Percentiles rank a stretch among this genome's conserved stretches.
Evolutionary conservation across 129 eudicot species (phyloP).

Genomic region (Helianthus annuus): DNA sequence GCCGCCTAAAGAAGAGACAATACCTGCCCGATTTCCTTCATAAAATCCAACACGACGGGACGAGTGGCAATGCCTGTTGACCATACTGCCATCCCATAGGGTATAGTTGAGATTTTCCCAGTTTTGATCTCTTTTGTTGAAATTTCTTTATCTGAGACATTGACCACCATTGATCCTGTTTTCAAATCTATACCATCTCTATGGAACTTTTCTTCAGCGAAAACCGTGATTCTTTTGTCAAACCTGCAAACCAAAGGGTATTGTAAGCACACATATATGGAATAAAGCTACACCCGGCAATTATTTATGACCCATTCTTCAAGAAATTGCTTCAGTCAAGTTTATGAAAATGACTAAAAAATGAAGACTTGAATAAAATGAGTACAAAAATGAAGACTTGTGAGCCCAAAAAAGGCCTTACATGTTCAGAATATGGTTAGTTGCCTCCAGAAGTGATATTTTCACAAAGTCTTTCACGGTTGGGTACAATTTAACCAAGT

Average conservation of each 20-base stretch:
- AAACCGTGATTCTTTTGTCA: constrained; percentile 85
- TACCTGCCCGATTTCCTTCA: constrained; percentile 94
- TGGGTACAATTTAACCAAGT: constrained; percentile 75
- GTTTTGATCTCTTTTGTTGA: constrained; percentile 71
- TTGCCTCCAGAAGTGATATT: constrained; percentile 82
- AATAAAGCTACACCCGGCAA: neutral
- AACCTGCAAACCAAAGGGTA: constrained; percentile 50
- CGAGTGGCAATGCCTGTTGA: constrained; percentile 96
- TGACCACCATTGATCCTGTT: constrained; percentile 86
- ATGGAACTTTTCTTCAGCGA: constrained; percentile 81
- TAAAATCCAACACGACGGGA: constrained; percentile 77
- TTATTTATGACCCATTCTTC: neutral
- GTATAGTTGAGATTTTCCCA: constrained; percentile 61
- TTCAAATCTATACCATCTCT: constrained; percentile 84
- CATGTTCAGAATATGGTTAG: constrained; percentile 83
- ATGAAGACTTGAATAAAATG: neutral
- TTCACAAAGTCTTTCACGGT: constrained; percentile 66
- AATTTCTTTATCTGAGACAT: constrained; percentile 68
- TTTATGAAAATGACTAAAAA: too few relatives aligned
- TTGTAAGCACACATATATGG: neutral
- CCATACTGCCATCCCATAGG: constrained; percentile 94
- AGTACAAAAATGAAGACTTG: neutral
- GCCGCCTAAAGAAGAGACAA: neutral
- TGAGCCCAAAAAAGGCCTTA: constrained; percentile 26
- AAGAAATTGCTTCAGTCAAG: neutral